Evolutionary conservation across 306 rosid genomes (phyloP).

Genomic region (Datisca glomerata): DNA sequence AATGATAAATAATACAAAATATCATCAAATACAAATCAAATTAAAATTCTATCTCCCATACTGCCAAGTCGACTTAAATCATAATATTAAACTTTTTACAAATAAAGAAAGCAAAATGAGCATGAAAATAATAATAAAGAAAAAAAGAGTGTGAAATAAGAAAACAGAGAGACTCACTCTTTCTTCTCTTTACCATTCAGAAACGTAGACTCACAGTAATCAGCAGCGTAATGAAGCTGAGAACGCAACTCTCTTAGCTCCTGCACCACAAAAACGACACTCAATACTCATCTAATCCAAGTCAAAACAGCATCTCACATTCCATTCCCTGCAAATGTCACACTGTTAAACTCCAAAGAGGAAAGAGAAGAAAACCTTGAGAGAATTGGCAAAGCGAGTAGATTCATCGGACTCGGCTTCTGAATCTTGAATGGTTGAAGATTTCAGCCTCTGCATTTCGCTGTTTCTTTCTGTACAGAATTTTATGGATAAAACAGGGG

Average conservation of each 20-base stretch:
- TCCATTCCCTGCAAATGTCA: neutral
- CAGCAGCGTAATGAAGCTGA: slow-evolving; percentile 91
- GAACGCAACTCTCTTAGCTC: slow-evolving; percentile 55
- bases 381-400: slow-evolving; percentile 42
- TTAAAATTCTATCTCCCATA: too few species aligned
- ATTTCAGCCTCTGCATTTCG: slow-evolving; percentile 30
- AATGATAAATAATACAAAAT: too few species aligned
- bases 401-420: slow-evolving; percentile 28
- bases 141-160: too few species aligned
- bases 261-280: slow-evolving; percentile 17
- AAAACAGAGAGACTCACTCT: slow-evolving; percentile 34
- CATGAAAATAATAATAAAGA: neutral
- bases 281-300: too few species aligned
- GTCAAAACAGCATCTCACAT: too few species aligned
- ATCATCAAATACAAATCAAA: too few species aligned
- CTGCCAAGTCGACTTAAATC: too few species aligned
- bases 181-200: slow-evolving; percentile 45
- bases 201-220: slow-evolving; percentile 69
- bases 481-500: slow-evolving; percentile 8
- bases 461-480: slow-evolving; percentile 2
- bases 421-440: slow-evolving; percentile 24
- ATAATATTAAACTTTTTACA: too few species aligned
- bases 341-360: neutral
- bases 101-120: neutral
- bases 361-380: slow-evolving; percentile 32